These are phyloP conservation scores for Agaricus sinodeliciosus DNA, from an alignment of 768 basidiomycete genomes.

Conservation along the genomic window DNA sequence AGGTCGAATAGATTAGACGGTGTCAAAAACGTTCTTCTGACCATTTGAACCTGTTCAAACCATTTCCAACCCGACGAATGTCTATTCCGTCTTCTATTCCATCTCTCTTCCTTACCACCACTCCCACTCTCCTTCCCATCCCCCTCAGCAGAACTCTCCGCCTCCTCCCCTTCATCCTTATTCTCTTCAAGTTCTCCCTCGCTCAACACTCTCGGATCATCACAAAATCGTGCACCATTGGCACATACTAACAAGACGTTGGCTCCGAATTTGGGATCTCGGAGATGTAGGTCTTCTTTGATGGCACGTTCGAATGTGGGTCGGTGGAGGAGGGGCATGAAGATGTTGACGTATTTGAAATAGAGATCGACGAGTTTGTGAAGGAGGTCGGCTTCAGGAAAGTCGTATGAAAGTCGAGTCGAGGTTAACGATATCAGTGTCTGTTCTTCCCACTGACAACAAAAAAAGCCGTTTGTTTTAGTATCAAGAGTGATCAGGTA, in stretches of 20 bases:
- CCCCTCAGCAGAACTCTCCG: no score
- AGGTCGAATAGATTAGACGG: constrained; percentile 70
- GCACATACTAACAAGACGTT: constrained; percentile 70
- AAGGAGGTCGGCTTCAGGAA: constrained; percentile 49
- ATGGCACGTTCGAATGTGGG: constrained; percentile 55
- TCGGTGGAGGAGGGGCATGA: constrained; percentile 66
- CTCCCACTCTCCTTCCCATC: no score
- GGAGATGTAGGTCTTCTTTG: constrained; percentile 40
- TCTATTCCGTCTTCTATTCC: constrained; percentile 28
- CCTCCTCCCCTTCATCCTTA: no score
- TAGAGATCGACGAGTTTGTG: constrained; percentile 51
- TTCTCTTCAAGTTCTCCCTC: no score
- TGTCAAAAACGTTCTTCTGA: constrained; percentile 53
- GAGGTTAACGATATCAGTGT: constrained; percentile 8
- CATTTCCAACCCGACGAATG: constrained; percentile 60
- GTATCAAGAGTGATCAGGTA: no score
- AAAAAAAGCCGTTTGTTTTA: not conserved
- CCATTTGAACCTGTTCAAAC: constrained; percentile 62
- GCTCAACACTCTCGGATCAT: constrained; percentile 47
- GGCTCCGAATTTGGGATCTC: constrained; percentile 45
- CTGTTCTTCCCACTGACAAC: constrained; percentile 31
- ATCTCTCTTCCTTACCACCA: not conserved
- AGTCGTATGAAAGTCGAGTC: constrained; percentile 25
- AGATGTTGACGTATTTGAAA: constrained; percentile 52
- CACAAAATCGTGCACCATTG: constrained; percentile 48